Conservation (phyloP, 2,329 filamentous ascomycete genomes). For the Penicillium aurantiogriseum region DNA sequence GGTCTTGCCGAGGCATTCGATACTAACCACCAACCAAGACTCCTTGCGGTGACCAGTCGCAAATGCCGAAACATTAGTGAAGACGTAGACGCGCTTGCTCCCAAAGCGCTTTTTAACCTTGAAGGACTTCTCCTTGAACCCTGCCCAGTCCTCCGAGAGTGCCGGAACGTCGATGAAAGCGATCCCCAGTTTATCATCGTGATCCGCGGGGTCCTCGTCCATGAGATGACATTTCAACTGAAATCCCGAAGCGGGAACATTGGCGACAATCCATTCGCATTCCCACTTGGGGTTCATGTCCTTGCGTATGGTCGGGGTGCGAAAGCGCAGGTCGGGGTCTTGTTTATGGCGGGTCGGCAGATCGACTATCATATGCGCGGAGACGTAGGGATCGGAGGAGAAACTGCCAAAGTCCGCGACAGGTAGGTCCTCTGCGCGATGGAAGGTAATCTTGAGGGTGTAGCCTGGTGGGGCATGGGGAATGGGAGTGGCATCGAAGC, state of each 20-base stretch:
- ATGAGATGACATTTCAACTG: conserved; percentile 80
- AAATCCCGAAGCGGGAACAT: conserved; percentile 78
- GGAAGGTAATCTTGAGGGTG: conserved; percentile 81
- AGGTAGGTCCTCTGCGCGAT: conserved; percentile 76
- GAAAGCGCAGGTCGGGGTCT: conserved; percentile 70
- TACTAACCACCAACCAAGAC: conserved; percentile 69
- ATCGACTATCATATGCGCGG: conserved; percentile 69
- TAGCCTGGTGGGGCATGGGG: conserved; percentile 73
- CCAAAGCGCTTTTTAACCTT: conserved; percentile 75
- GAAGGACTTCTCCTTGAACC: conserved; percentile 64
- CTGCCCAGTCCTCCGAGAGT: conserved; percentile 65
- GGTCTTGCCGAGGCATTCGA: conserved; percentile 74
- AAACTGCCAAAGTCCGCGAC: conserved; percentile 74
- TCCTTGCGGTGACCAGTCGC: conserved; percentile 62
- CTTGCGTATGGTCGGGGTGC: conserved; percentile 72
- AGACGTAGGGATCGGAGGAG: conserved; percentile 79
- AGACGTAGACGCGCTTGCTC: conserved; percentile 79
- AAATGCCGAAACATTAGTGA: conserved; percentile 66
- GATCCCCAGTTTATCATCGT: conserved; percentile 84
- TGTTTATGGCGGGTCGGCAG: conserved; percentile 80
- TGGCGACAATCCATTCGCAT: conserved; percentile 81
- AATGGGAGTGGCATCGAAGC: conserved; percentile 76
- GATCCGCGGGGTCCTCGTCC: conserved; percentile 84
- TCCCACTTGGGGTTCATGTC: conserved; percentile 78
- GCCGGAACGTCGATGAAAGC: conserved; percentile 66